Evolutionary conservation across 331 rosid species (phyloP).

Genomic region (Acacia concinna): DNA sequence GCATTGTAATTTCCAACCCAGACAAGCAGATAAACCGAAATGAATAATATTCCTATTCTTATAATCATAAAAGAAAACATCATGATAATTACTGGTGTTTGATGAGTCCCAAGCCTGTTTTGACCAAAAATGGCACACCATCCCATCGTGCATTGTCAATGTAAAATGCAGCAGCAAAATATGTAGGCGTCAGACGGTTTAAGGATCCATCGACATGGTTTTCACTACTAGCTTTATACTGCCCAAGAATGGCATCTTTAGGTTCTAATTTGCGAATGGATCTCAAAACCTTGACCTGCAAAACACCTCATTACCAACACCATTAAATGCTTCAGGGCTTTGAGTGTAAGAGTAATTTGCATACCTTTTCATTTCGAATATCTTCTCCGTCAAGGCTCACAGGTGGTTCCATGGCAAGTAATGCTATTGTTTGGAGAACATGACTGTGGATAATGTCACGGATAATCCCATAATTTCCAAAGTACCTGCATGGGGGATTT

Average conservation of each 20-base stretch:
- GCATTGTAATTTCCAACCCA: constrained; percentile 34
- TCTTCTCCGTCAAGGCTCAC: constrained; percentile 89
- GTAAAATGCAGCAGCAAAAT: constrained; percentile 78
- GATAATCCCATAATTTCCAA: constrained; percentile 78
- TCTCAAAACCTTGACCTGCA: constrained; percentile 89
- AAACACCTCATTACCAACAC: constrained; percentile 35
- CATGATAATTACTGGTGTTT: constrained; percentile 66
- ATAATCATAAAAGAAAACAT: neutral
- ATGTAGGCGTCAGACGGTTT: constrained; percentile 79
- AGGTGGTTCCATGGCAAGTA: constrained; percentile 98
- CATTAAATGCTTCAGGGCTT: constrained; percentile 21
- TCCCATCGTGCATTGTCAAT: constrained; percentile 97
- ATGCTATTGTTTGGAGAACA: constrained; percentile 83
- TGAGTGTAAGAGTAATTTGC: constrained; percentile 5
- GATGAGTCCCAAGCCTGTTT: constrained; percentile 88
- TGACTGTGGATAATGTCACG: constrained; percentile 91
- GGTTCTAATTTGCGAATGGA: constrained; percentile 79
- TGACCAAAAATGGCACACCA: constrained; percentile 92
- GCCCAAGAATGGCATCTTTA: constrained; percentile 81
- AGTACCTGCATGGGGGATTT: constrained; percentile 57
- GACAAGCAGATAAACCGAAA: neutral
- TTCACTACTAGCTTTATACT: constrained; percentile 63
- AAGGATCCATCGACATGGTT: constrained; percentile 49
- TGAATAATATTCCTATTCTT: neutral
- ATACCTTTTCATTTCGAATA: constrained; percentile 92